Evolutionary conservation across 1,284 basidiomycete genomes (phyloP).

Genomic region (Rhodofomes roseus): DNA sequence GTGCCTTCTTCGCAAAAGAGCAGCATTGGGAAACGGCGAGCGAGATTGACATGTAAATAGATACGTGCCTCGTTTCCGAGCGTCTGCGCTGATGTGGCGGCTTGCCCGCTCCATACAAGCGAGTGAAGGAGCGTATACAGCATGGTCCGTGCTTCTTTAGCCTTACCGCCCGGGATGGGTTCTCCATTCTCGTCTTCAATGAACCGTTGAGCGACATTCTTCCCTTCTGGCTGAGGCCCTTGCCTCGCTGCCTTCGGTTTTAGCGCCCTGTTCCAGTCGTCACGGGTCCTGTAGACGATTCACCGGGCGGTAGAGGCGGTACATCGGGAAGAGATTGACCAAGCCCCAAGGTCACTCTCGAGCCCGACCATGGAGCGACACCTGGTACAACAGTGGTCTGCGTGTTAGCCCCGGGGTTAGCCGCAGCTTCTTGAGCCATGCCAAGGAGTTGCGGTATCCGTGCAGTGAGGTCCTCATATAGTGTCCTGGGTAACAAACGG

Average conservation of each 20-base stretch:
- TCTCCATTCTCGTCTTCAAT: neutral
- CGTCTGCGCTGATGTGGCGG: neutral
- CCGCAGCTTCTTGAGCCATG: neutral
- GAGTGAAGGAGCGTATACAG: neutral
- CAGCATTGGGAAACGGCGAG: neutral
- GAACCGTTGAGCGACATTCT: neutral
- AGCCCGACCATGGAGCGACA: neutral
- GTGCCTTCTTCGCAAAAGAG: neutral
- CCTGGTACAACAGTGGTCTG: neutral
- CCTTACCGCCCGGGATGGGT: neutral
- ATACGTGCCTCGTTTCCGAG: neutral
- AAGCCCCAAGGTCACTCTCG: neutral
- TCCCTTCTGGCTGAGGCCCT: neutral
- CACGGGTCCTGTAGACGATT: neutral
- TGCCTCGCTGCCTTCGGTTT: neutral
- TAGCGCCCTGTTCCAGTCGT: neutral
- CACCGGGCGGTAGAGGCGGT: neutral
- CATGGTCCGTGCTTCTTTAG: neutral
- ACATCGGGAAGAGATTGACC: neutral
- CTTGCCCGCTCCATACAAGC: neutral
- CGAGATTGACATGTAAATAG: neutral
- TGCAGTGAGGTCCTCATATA: neutral
- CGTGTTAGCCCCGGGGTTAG: neutral
- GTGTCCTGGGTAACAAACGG: neutral
- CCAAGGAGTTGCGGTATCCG: neutral